These are phyloP conservation scores for Parachlorella kessleri DNA, from an alignment of 139 green algal species.

Conservation along the genomic window DNA sequence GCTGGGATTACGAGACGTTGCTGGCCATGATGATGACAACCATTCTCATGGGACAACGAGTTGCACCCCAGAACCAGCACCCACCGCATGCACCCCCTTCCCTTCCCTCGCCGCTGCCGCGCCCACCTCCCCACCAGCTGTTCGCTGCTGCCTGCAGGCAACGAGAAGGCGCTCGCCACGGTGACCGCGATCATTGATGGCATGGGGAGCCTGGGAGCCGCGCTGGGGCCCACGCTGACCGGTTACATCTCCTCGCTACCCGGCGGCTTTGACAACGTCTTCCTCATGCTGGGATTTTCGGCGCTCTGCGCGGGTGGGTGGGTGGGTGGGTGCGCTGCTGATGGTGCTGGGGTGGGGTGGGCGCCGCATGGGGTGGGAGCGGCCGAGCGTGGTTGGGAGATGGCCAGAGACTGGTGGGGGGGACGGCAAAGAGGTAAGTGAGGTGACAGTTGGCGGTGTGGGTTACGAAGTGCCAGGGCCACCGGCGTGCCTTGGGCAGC, in stretches of 20 bases:
- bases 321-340: neutral
- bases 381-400: too few relatives aligned
- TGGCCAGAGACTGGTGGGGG: neutral
- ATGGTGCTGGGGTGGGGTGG: neutral
- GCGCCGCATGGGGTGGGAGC: neutral
- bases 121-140: too few relatives aligned
- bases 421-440: neutral
- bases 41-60: too few relatives aligned
- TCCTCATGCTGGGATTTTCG: conserved; percentile 84
- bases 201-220: conserved; percentile 92
- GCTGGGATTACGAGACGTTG: too few relatives aligned
- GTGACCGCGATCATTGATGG: conserved; percentile 98
- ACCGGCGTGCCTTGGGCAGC: too few relatives aligned
- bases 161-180: conserved; percentile 90
- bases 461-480: too few relatives aligned
- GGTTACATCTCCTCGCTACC: conserved; percentile 74
- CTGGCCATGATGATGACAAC: too few relatives aligned
- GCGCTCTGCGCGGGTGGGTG: conserved; percentile 57
- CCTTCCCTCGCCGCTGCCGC: too few relatives aligned
- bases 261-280: conserved; percentile 88
- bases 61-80: too few relatives aligned
- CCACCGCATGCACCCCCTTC: too few relatives aligned
- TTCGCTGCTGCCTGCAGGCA: conserved; percentile 70
- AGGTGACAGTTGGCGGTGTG: neutral
- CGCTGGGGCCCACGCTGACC: conserved; percentile 89